These are phyloP conservation scores for Boletus sp. DNA, from an alignment of 768 basidiomycete species.

Conservation along the genomic window DNA sequence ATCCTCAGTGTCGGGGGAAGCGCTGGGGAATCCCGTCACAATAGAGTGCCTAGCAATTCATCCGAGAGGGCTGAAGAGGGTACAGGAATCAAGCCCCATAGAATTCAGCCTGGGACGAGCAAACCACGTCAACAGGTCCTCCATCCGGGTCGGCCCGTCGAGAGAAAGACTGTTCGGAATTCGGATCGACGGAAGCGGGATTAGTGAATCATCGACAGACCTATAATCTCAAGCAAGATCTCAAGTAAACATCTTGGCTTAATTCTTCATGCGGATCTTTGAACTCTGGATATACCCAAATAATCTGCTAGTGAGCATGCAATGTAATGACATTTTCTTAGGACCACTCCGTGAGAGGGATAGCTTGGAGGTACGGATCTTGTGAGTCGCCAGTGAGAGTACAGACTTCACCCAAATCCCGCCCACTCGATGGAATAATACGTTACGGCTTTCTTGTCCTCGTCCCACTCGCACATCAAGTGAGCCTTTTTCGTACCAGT, in stretches of 20 bases:
- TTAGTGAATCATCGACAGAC: conserved; percentile 25
- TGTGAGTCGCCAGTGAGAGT: not conserved
- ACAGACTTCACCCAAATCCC: conserved; percentile 62
- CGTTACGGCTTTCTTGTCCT: conserved; percentile 58
- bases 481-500: conserved; percentile 98
- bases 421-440: conserved; percentile 91
- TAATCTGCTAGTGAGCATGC: conserved; percentile 7
- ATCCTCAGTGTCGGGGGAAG: conserved; percentile 56
- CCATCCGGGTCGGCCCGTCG: conserved; percentile 7
- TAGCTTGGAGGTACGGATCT: not conserved
- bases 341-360: not conserved
- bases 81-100: conserved; percentile 32
- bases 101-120: conserved; percentile 7
- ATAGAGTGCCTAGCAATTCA: conserved; percentile 43
- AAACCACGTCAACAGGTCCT: conserved; percentile 10
- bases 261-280: conserved; percentile 15
- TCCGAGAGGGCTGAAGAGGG: conserved; percentile 66
- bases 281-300: conserved; percentile 15
- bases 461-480: conserved; percentile 86
- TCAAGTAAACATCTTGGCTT: conserved; percentile 8
- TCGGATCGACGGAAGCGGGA: conserved; percentile 48
- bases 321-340: conserved; percentile 1
- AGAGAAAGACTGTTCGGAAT: conserved; percentile 25
- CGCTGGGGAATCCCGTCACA: conserved; percentile 16
- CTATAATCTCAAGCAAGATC: conserved; percentile 11